These are phyloP conservation scores for Linum usitatissimum DNA, from an alignment of 345 rosid species.

Conservation along the genomic window DNA sequence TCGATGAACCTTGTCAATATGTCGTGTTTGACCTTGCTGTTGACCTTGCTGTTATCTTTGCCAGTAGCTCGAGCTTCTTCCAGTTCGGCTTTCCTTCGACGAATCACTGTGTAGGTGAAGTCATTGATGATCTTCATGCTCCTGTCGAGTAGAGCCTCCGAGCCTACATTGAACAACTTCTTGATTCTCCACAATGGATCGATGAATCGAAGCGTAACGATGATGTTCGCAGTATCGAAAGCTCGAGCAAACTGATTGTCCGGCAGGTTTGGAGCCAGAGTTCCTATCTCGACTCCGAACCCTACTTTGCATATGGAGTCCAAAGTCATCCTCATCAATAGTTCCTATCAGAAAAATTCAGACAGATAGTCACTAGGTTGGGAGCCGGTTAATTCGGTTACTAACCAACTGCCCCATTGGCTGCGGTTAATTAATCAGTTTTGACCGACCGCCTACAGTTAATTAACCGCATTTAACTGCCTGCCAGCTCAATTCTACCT, in stretches of 20 bases:
- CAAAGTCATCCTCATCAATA: slow-evolving; percentile 85
- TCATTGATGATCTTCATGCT: slow-evolving; percentile 63
- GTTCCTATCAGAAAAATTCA: slow-evolving; percentile 30
- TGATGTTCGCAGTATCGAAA: slow-evolving; percentile 72
- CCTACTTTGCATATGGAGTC: slow-evolving; percentile 96
- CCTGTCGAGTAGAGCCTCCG: slow-evolving; percentile 76
- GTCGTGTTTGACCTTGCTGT: slow-evolving; percentile 80
- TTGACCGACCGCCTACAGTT: no score
- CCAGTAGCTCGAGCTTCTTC: slow-evolving; percentile 24
- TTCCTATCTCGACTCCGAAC: slow-evolving; percentile 87
- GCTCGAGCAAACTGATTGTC: slow-evolving; percentile 72
- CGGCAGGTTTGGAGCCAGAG: slow-evolving; percentile 57
- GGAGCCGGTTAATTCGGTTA: no score
- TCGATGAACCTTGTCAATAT: slow-evolving; percentile 71
- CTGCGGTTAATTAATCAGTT: no score
- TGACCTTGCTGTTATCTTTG: slow-evolving; percentile 37
- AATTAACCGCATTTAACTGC: no score
- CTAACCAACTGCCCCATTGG: no score
- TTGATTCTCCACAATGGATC: slow-evolving; percentile 85
- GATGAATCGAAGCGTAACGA: slow-evolving; percentile 76
- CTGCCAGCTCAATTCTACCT: no score
- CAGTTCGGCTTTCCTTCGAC: slow-evolving; percentile 58
- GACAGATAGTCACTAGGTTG: not conserved
- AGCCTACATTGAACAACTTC: slow-evolving; percentile 57
- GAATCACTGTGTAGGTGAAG: slow-evolving; percentile 73